Conservation (phyloP, 2,329 filamentous ascomycete species). For the Penicillium sp. region DNA sequence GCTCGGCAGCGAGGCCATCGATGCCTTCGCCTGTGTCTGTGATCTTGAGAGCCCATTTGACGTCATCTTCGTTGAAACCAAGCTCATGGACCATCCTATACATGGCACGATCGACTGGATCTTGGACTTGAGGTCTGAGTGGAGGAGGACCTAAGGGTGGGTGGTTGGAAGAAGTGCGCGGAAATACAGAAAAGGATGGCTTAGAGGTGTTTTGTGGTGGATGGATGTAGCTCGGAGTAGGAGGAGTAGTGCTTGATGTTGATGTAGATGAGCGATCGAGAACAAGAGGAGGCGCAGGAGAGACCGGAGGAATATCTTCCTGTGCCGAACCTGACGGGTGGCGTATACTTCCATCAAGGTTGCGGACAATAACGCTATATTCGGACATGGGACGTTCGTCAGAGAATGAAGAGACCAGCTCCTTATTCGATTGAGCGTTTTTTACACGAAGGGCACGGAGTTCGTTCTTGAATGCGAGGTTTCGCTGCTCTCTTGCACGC, state of each 20-base stretch:
- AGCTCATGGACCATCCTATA: slow-evolving; percentile 56
- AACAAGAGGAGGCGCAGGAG: slow-evolving; percentile 4
- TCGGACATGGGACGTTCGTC: slow-evolving; percentile 42
- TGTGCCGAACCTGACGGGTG: slow-evolving; percentile 9
- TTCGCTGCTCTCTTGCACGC: slow-evolving; percentile 24
- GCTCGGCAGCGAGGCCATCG: slow-evolving; percentile 56
- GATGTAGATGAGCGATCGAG: slow-evolving; percentile 15
- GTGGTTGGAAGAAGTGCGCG: background rate
- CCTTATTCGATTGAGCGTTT: slow-evolving; percentile 6
- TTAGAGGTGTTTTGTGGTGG: slow-evolving; percentile 3
- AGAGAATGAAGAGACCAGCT: slow-evolving; percentile 20
- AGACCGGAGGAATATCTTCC: background rate
- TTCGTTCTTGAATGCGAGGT: slow-evolving; percentile 33
- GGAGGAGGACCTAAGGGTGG: slow-evolving; percentile 6
- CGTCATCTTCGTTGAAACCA: slow-evolving; percentile 56
- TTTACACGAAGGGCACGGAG: slow-evolving; percentile 28
- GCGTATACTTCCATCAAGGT: slow-evolving; percentile 27
- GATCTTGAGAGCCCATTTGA: slow-evolving; percentile 56
- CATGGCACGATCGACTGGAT: slow-evolving; percentile 58
- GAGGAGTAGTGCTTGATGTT: slow-evolving; percentile 16
- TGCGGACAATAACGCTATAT: slow-evolving; percentile 37
- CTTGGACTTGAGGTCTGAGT: slow-evolving; percentile 38
- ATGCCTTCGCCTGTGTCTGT: slow-evolving; percentile 61
- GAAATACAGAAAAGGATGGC: background rate
- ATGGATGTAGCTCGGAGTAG: slow-evolving; percentile 9